phyloP scores from a whole-genome alignment of 306 rosid species.

The Prunus mira region DNA sequence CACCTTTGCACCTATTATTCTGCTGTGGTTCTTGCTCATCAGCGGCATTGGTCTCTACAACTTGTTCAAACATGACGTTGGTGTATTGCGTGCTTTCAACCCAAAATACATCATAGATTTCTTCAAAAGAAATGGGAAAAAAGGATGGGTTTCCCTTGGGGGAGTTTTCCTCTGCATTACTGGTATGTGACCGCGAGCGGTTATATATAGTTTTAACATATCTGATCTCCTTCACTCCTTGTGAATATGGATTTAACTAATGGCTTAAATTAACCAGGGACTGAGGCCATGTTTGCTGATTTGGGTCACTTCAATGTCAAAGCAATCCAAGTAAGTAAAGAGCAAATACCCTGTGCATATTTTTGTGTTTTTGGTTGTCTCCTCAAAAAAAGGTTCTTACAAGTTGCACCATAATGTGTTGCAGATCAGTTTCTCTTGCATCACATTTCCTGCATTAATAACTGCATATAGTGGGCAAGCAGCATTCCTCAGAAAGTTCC shows the following conservation, averaged over 20 bases:
- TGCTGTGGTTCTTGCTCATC: slow-evolving; percentile 52
- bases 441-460: slow-evolving; percentile 45
- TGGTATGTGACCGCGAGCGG: slow-evolving; percentile 7
- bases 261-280: slow-evolving; percentile 29
- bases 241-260: neutral
- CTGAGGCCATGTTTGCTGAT: slow-evolving; percentile 97
- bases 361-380: too few relatives aligned
- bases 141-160: slow-evolving; percentile 62
- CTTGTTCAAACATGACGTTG: slow-evolving; percentile 44
- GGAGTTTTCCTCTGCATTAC: slow-evolving; percentile 62
- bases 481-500: slow-evolving; percentile 64
- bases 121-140: slow-evolving; percentile 46
- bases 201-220: neutral
- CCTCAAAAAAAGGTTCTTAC: too few relatives aligned
- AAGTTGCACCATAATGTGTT: neutral
- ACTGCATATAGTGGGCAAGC: slow-evolving; percentile 54
- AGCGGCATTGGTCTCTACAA: slow-evolving; percentile 57
- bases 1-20: slow-evolving; percentile 50
- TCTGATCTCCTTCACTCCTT: neutral
- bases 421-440: slow-evolving; percentile 56
- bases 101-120: slow-evolving; percentile 43
- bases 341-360: too few relatives aligned
- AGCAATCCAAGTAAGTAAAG: slow-evolving; percentile 61
- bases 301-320: slow-evolving; percentile 77
- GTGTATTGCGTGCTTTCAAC: slow-evolving; percentile 54